Evolutionary conservation across 192 early-diverging fungal species (phyloP), one percentile per base, ranked within the genome.

Genomic region (Coemansia pectinata): DNA sequence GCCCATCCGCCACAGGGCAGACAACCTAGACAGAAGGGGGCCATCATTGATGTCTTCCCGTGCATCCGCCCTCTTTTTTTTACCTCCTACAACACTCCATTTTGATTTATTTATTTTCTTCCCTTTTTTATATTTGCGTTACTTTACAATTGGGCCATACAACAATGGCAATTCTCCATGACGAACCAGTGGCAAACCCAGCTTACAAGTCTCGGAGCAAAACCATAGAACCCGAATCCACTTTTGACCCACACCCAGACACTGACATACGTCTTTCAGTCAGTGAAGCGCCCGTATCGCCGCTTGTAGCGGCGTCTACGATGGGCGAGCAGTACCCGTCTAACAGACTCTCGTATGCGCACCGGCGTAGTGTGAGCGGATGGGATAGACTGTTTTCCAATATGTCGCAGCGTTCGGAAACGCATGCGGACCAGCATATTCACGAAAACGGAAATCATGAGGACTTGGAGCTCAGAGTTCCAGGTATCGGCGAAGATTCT

Each of bases 361-460:
- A 82, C 62, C 70, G 67, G 53, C 66, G 75, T 33, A 76, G 74
- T 58, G 73, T 76, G 57, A 82, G 79, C 39, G 79, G 79, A 10
- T 82, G 79, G 79, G 79, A 82, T 65, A 76, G 64, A 42, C 61
- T 82, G 67, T 77, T 82, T 68, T 39, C 59, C 17, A 69, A 66
- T 62, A 76, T 82, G 31, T 76, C 71, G 38, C 74, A 73, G 65
- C 79, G 79, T 52, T 48, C 71, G 21, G 76, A 73, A 57, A 44
- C 50, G 25, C 41, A 65, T 25, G 66, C 71, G 0, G 71, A 72
- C 33, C 71, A 73, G 11, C 63, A 52, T 4, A 64, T 64, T 19
- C 65, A 77, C 17, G 63, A 41, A 41, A 60, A 33, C 41, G 42
- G 25, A 27, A 41, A 65, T 34, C 41, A 33, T 21, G 68, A 53